Base-by-base conservation (phyloP, 805 yeast genomes). In the Saturnispora hagleri region DNA sequence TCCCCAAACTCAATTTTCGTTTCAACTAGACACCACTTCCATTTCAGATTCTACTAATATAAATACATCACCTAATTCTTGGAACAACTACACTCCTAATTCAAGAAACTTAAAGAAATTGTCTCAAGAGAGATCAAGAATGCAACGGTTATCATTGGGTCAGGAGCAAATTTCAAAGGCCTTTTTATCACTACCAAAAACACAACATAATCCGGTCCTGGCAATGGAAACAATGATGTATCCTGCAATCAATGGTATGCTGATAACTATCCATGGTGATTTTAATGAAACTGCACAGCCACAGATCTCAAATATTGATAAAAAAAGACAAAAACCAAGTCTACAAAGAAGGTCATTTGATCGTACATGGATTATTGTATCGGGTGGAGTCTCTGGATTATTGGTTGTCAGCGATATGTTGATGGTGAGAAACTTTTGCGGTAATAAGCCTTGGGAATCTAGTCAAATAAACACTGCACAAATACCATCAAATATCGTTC, bases 391-490 rank as follows among this genome's bases (percentile, higher is more conserved):
- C 52, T 86, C 89, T 4, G 70, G 79, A 31, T 79, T 88, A 72
- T 72, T 89, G n/a, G 81, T 93, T 31, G 97, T 96, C 15, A 84
- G 95, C 34, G 99, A 93, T 67, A 65, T 87, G 63, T 71, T 93
- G 49, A 73, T 81, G 15, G 68, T 93, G 3, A 80, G 95, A 56
- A 75, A 82, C 6, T 75, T 70, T 57, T 73, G 82, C 1, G 80
- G 78, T 4, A 58, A 68, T 24, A 72, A 76, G 27, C 76, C 87
- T 0, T 87, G 91, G 90, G 60, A 26, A 62, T 62, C 52, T 8
- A 27, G 18, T n/a, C 31, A 27, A 5, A 38, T 26, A 9, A 48
- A 10, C 45, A 49, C 38, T 26, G 34, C 31, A 18, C 26, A 17
- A 15, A 20, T 31, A 28, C 27, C 38, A 18, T 10, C 47, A 31